Conservation (phyloP, 163 green algal species). For the Scenedesmus sp. region DNA sequence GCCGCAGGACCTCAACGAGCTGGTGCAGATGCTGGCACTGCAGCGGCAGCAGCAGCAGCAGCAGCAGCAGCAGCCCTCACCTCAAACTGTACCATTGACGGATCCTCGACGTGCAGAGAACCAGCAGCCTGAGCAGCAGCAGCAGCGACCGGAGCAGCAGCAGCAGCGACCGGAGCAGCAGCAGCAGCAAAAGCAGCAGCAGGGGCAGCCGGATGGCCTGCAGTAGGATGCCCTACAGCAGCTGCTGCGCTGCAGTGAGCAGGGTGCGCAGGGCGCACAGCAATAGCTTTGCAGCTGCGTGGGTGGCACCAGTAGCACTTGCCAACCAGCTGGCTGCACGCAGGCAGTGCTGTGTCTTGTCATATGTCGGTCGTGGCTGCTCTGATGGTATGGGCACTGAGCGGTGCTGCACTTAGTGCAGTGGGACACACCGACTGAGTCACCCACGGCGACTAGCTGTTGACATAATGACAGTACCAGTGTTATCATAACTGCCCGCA, state of each 20-base stretch:
- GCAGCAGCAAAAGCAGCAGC: slow-evolving; percentile 11
- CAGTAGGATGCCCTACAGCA: background rate
- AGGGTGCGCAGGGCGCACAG: background rate
- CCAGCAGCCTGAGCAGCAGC: slow-evolving; percentile 27
- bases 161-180: slow-evolving; percentile 16
- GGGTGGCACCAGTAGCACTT: background rate
- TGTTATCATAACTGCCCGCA: too few relatives aligned
- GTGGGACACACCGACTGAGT: too few relatives aligned
- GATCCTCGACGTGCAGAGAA: background rate
- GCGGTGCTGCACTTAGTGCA: too few relatives aligned
- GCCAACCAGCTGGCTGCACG: too few relatives aligned
- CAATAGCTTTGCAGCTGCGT: background rate
- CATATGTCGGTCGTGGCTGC: too few relatives aligned
- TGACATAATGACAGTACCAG: too few relatives aligned
- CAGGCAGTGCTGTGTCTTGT: too few relatives aligned
- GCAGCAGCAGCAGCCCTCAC: slow-evolving; percentile 17
- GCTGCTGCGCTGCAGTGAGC: background rate
- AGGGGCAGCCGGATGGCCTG: background rate
- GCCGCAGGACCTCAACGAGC: slow-evolving; percentile 53
- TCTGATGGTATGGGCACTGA: too few relatives aligned
- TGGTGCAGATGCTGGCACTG: slow-evolving; percentile 19
- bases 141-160: slow-evolving; percentile 5
- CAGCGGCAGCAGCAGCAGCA: slow-evolving; percentile 47
- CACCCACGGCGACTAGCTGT: too few relatives aligned
- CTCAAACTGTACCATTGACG: background rate